Percentiles rank a stretch among this genome's conserved stretches.
phyloP scores from a whole-genome alignment of 495 filamentous ascomycete species.

The Xeromyces bisporus region DNA sequence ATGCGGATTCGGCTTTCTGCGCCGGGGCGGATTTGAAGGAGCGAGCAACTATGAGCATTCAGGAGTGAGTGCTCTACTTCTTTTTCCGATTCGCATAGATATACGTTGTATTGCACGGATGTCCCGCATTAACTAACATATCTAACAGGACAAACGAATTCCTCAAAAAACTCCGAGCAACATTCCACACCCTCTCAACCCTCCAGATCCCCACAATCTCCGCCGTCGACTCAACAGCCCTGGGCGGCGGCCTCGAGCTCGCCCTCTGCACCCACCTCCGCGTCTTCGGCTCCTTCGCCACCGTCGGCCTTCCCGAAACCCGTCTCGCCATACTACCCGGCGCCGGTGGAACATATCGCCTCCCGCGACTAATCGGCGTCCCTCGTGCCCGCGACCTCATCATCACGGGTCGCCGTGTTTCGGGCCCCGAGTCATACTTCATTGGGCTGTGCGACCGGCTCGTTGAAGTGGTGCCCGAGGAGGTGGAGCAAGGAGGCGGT shows the following conservation, averaged over 20 bases:
- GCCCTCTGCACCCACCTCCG: slow-evolving; percentile 75
- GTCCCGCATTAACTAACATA: too few species aligned
- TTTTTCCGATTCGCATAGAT: neutral
- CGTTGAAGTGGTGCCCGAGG: slow-evolving; percentile 50
- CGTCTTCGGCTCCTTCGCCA: slow-evolving; percentile 54
- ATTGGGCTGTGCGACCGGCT: slow-evolving; percentile 71
- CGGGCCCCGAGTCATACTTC: slow-evolving; percentile 63
- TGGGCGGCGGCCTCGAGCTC: slow-evolving; percentile 86
- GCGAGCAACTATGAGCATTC: slow-evolving; percentile 49
- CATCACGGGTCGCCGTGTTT: slow-evolving; percentile 66
- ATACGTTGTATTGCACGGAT: neutral
- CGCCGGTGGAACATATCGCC: slow-evolving; percentile 78
- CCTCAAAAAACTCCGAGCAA: slow-evolving; percentile 52
- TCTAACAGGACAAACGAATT: slow-evolving; percentile 60
- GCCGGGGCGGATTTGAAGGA: slow-evolving; percentile 93
- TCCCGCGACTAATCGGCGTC: slow-evolving; percentile 60
- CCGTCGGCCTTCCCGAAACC: slow-evolving; percentile 77
- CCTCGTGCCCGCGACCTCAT: slow-evolving; percentile 66
- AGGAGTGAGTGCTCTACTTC: slow-evolving; percentile 41
- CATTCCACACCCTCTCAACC: slow-evolving; percentile 46
- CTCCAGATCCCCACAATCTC: slow-evolving; percentile 82
- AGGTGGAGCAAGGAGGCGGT: slow-evolving; percentile 32
- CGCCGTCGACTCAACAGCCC: slow-evolving; percentile 60
- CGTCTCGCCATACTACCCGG: slow-evolving; percentile 85
- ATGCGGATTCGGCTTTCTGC: slow-evolving; percentile 69